Conservation (phyloP, 257 asterid genomes). For the Ehretia macrophylla region DNA sequence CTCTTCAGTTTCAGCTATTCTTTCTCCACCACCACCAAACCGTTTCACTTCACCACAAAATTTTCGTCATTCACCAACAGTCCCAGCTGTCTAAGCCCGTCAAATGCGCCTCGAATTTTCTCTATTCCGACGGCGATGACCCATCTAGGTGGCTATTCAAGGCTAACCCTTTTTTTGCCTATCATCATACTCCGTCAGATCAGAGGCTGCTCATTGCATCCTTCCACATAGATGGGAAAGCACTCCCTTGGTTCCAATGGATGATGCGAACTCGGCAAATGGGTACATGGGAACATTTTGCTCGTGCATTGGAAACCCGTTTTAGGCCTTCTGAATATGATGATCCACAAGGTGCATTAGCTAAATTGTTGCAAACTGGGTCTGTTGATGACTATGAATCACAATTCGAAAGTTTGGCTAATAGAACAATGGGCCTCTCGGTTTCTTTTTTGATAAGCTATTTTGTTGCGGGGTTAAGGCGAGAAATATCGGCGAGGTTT, state of each 20-base stretch:
- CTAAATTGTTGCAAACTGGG: neutral
- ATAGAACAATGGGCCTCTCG: neutral
- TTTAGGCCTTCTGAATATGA: neutral
- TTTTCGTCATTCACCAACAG: no score
- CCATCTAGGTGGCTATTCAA: neutral
- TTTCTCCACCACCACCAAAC: no score
- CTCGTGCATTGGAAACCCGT: neutral
- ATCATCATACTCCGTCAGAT: neutral
- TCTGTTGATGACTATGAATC: neutral
- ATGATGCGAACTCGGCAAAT: neutral
- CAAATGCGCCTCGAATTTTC: no score
- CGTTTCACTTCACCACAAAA: no score
- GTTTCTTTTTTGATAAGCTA: neutral
- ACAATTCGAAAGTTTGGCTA: neutral
- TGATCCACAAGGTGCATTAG: neutral
- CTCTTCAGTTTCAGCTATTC: no score
- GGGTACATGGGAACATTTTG: neutral
- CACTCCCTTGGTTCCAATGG: neutral
- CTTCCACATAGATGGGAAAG: neutral
- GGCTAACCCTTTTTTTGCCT: neutral
- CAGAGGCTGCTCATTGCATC: neutral
- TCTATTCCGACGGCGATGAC: no score
- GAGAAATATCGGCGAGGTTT: no score
- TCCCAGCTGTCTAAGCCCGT: no score
- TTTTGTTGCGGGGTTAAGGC: neutral